Evolutionary conservation across 768 basidiomycete species (phyloP).

Genomic region (Paxillus ammoniavirescens): DNA sequence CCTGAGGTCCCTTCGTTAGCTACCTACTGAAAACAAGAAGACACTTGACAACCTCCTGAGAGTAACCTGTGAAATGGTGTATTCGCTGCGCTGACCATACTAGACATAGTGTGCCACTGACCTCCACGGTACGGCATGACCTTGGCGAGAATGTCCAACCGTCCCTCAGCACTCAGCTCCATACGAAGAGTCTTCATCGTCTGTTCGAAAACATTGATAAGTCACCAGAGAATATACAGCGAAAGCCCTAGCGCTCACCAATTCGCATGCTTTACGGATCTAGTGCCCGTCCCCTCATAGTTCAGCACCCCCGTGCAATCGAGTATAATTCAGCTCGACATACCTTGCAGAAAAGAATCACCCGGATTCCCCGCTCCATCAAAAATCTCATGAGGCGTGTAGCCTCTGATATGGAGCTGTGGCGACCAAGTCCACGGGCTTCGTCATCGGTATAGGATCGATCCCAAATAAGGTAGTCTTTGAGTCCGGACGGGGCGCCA

Average conservation of each 20-base stretch:
- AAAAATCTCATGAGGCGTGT: slow-evolving; percentile 71
- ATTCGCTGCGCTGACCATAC: neutral
- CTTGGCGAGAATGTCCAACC: slow-evolving; percentile 68
- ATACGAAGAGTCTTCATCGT: slow-evolving; percentile 76
- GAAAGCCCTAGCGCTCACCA: slow-evolving; percentile 46
- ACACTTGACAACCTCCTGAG: slow-evolving; percentile 49
- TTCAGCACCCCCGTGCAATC: neutral
- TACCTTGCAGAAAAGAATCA: slow-evolving; percentile 90
- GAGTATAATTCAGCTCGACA: neutral
- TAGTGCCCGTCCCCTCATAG: slow-evolving; percentile 22
- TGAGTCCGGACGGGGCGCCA: slow-evolving; percentile 78
- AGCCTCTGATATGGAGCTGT: slow-evolving; percentile 65
- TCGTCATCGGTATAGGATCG: slow-evolving; percentile 55
- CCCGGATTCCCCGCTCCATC: slow-evolving; percentile 77
- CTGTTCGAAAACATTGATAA: slow-evolving; percentile 37
- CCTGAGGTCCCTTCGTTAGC: slow-evolving; percentile 38
- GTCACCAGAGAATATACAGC: neutral
- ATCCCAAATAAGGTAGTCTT: slow-evolving; percentile 81
- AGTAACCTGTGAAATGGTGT: slow-evolving; percentile 53
- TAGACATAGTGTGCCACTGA: slow-evolving; percentile 27
- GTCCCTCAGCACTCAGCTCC: slow-evolving; percentile 71
- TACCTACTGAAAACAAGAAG: neutral
- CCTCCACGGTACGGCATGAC: slow-evolving; percentile 87
- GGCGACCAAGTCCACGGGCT: slow-evolving; percentile 52
- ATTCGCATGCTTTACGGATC: slow-evolving; percentile 80